A percentile compares a stretch with the other conserved stretches of the same genome.
These are phyloP conservation scores for Yamadazyma sp. DNA, from an alignment of 805 yeast species.

Conservation along the genomic window DNA sequence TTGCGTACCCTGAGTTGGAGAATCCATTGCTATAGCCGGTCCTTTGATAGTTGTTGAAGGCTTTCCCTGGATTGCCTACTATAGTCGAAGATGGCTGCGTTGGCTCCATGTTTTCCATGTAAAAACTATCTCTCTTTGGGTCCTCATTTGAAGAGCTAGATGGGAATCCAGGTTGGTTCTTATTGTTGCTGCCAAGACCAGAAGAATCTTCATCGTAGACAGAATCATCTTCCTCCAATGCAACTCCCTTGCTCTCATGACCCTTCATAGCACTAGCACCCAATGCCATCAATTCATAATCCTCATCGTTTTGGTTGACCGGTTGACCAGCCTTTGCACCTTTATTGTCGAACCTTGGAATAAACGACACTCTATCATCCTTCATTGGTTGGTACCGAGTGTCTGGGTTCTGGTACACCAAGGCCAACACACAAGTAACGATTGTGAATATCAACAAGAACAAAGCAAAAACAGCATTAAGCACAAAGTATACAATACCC, in stretches of 20 bases:
- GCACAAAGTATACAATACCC: slow-evolving; percentile 84
- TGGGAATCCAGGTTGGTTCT: slow-evolving; percentile 12
- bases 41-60: slow-evolving; percentile 13
- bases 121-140: slow-evolving; percentile 28
- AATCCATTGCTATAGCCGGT: slow-evolving; percentile 11
- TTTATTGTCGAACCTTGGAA: slow-evolving; percentile 57
- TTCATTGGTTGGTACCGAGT: slow-evolving; percentile 93
- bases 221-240: slow-evolving; percentile 33
- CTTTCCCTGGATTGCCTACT: slow-evolving; percentile 39
- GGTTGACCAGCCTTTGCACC: slow-evolving; percentile 20
- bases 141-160: slow-evolving; percentile 16
- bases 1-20: slow-evolving; percentile 3
- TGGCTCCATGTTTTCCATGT: slow-evolving; percentile 30
- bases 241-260: slow-evolving; percentile 42
- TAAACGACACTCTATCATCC: slow-evolving; percentile 95
- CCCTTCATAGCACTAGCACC: slow-evolving; percentile 71
- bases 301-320: slow-evolving; percentile 31
- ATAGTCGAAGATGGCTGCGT: slow-evolving; percentile 46
- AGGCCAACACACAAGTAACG: slow-evolving; percentile 80
- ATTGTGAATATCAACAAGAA: slow-evolving; percentile 81
- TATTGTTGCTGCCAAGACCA: slow-evolving; percentile 14
- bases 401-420: slow-evolving; percentile 89
- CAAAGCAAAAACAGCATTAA: slow-evolving; percentile 87
- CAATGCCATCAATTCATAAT: slow-evolving; percentile 67
- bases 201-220: slow-evolving; percentile 30